Conservation (phyloP, 306 rosid genomes). For the Cajanus cajan region DNA sequence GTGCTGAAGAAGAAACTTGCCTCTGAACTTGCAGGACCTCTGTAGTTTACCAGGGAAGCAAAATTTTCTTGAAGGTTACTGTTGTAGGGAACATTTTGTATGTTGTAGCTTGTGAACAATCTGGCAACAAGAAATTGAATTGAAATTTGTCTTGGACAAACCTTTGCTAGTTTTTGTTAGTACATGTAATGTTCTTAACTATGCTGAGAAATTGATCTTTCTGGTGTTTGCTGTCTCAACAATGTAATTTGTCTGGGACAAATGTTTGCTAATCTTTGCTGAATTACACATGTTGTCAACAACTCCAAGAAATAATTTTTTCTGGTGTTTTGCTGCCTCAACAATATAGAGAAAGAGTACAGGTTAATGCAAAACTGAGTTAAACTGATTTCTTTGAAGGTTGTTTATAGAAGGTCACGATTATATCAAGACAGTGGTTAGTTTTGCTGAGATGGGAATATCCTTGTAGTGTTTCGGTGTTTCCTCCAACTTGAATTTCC, state of each 20-base stretch:
- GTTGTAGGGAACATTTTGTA: neutral
- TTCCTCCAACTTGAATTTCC: conserved; percentile 19
- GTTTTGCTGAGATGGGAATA: neutral
- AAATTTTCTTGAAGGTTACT: conserved; percentile 2
- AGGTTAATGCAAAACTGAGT: conserved; percentile 8
- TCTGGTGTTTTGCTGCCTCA: conserved; percentile 7
- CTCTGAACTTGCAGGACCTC: neutral
- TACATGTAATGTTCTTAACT: neutral
- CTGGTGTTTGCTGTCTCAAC: conserved; percentile 9
- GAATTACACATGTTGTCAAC: neutral
- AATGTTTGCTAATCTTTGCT: neutral
- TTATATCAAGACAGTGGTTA: neutral
- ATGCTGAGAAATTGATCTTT: neutral
- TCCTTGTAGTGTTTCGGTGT: neutral
- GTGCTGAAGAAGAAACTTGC: conserved; percentile 12
- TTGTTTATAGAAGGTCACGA: neutral
- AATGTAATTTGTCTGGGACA: neutral
- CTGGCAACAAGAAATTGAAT: conserved; percentile 1
- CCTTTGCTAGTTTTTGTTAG: neutral
- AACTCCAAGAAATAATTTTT: neutral
- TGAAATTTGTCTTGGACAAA: conserved; percentile 3
- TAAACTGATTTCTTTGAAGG: neutral
- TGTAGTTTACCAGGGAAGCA: neutral
- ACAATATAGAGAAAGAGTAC: neutral
- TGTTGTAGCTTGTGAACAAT: neutral